These are phyloP conservation scores for Xylaria venustula DNA, from an alignment of 495 filamentous ascomycete genomes.

Conservation along the genomic window DNA sequence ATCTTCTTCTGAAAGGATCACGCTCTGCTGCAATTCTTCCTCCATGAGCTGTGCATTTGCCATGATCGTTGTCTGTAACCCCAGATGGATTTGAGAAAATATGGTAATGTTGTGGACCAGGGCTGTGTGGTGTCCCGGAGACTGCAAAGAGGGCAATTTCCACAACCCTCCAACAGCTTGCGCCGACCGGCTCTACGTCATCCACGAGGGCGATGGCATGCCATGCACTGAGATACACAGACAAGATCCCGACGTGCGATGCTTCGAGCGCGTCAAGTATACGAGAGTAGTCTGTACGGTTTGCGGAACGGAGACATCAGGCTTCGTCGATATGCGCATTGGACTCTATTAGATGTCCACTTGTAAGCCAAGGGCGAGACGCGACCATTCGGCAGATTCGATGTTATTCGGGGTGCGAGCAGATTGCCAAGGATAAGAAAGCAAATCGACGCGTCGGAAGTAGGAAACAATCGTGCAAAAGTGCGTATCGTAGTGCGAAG, in stretches of 20 bases:
- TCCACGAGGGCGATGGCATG: slow-evolving; percentile 23
- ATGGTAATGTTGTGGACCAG: background rate
- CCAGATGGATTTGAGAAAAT: background rate
- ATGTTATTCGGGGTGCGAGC: background rate
- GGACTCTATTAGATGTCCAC: background rate
- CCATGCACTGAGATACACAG: background rate
- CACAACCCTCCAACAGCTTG: slow-evolving; percentile 17
- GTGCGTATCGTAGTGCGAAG: background rate
- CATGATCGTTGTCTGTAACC: slow-evolving; percentile 29
- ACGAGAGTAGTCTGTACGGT: background rate
- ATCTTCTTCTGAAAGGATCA: slow-evolving; percentile 43
- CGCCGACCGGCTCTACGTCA: slow-evolving; percentile 23
- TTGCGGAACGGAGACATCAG: background rate
- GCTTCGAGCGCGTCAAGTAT: background rate
- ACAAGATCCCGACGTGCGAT: too few relatives aligned
- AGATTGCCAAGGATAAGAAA: background rate
- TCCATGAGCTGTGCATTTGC: slow-evolving; percentile 49
- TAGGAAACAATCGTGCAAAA: background rate
- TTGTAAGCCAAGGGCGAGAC: background rate
- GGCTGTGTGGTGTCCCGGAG: background rate
- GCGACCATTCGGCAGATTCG: background rate
- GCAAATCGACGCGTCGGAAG: slow-evolving; percentile 19
- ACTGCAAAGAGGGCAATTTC: slow-evolving; percentile 4
- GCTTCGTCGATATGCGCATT: slow-evolving; percentile 3
- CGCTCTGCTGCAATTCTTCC: slow-evolving; percentile 51